phyloP scores from a whole-genome alignment of 306 rosid genomes.

The Nissolia schottii region DNA sequence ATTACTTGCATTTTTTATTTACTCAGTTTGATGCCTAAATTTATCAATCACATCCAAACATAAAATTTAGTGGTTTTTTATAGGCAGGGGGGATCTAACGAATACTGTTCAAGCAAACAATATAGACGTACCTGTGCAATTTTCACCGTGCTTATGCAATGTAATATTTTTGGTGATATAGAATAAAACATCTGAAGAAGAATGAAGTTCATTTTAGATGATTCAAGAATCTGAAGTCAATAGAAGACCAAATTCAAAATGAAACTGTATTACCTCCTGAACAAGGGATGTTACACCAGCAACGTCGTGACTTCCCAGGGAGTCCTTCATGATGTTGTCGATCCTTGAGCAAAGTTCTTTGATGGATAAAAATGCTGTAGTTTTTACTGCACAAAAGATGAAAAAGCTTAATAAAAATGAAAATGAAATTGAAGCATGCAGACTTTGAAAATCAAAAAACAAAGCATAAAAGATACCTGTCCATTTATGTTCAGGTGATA shows the following conservation, averaged over 20 bases:
- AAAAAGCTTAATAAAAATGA: background rate
- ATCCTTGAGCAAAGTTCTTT: conserved; percentile 79
- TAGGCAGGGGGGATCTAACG: background rate
- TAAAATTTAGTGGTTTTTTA: background rate
- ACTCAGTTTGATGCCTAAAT: too few species aligned
- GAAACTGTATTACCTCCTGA: conserved; percentile 55
- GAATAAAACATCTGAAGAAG: conserved; percentile 58
- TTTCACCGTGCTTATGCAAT: conserved; percentile 73
- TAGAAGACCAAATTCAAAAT: conserved; percentile 20
- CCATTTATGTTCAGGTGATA: conserved; percentile 75
- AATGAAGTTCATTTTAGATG: conserved; percentile 2
- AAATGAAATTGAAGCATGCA: conserved; percentile 9
- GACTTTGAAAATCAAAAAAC: background rate
- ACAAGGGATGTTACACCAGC: conserved; percentile 45
- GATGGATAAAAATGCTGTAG: conserved; percentile 52
- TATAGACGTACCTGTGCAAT: conserved; percentile 75
- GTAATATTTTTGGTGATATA: conserved; percentile 55
- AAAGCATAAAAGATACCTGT: conserved; percentile 52
- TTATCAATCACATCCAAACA: background rate
- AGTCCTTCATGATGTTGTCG: conserved; percentile 38
- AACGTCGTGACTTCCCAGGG: conserved; percentile 30
- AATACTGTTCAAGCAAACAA: conserved; percentile 17
- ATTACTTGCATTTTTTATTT: too few species aligned
- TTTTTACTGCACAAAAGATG: conserved; percentile 69
- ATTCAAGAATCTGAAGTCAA: conserved; percentile 5